Base-by-base conservation (phyloP, 495 filamentous ascomycete species). In the Penicillium samsonianum region DNA sequence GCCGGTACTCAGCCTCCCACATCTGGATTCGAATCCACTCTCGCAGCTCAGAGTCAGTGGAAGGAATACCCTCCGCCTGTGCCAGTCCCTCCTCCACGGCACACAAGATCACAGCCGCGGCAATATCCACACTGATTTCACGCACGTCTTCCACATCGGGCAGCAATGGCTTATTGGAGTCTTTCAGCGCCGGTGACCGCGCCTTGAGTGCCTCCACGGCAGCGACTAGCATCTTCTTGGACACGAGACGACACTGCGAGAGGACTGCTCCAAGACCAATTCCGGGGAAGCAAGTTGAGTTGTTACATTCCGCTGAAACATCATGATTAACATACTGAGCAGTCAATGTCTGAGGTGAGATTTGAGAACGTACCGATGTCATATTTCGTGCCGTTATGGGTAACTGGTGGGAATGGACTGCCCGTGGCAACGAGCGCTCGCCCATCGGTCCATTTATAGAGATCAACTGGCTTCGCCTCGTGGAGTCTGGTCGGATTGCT, bases 1-100 rank as follows among this genome's bases (percentile, higher is more conserved):
- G 80, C 20, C 89, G 67, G 67, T 96, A 96, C 20, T 68, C 71
- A 2, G 91, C 81, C 58, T 92, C 82, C 92, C 91, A 96, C 91
- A 96, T 96, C 78, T 94, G 91, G 70, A 87, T 87, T 9, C 82
- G 70, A 54, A 96, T 86, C 92, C 92, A 96, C 69, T 89, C 85
- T 49, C 88, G 85, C 43, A 95, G 61, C 4, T 86, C 82, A 2
- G 52, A 68, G 11, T 85, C 81, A 7, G 80, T 71, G 0, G 44
- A 44, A 3, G 80, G 78, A 17, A 73, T 75, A 0, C 70, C 73
- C 10, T 78, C 69, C 4, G 75, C 71, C 11, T 82, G 81, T 0
- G 85, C 83, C 7, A 92, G 72, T 2, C 82, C 87, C 46, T 96
- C 89, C 35, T 84, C 65, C 4, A 90, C 77, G 0, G 91, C 86